These are phyloP conservation scores for Pinus albicaulis DNA, from an alignment of 75 land plant species.

Conservation along the genomic window DNA sequence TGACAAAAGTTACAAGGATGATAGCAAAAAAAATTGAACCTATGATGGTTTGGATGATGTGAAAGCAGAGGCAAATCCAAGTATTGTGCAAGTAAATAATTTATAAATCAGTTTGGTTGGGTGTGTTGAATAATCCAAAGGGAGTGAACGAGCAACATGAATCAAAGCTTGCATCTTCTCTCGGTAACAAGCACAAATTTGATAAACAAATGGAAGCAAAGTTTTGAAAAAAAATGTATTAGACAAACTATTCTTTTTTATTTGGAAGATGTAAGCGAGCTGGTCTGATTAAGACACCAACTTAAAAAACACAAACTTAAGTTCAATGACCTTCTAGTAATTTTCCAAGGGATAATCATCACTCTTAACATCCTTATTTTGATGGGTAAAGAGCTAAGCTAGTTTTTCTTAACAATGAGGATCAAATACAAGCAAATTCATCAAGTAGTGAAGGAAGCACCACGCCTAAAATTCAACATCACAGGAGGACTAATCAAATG, in stretches of 20 bases:
- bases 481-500: constrained; percentile 32
- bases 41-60: constrained; percentile 21
- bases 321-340: constrained; percentile 29
- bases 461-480: constrained; percentile 35
- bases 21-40: constrained; percentile 16
- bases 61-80: constrained; percentile 14
- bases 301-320: constrained; percentile 49
- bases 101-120: too few relatives aligned
- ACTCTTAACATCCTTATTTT: constrained; percentile 20
- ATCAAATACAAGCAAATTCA: constrained; percentile 35
- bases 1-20: constrained; percentile 15
- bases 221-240: too few relatives aligned
- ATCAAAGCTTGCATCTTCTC: constrained; percentile 42
- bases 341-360: constrained; percentile 24
- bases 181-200: constrained; percentile 46
- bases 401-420: constrained; percentile 21
- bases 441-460: too few relatives aligned
- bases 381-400: constrained; percentile 37
- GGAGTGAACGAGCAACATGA: too few relatives aligned
- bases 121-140: too few relatives aligned
- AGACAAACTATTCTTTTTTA: constrained; percentile 81
- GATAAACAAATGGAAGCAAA: too few relatives aligned
- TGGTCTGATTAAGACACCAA: constrained; percentile 55
- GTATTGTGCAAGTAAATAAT: neutral
- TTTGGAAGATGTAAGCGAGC: constrained; percentile 73